phyloP scores from a whole-genome alignment of 108 stramenopile species.

The Aurantiochytrium sp. region DNA sequence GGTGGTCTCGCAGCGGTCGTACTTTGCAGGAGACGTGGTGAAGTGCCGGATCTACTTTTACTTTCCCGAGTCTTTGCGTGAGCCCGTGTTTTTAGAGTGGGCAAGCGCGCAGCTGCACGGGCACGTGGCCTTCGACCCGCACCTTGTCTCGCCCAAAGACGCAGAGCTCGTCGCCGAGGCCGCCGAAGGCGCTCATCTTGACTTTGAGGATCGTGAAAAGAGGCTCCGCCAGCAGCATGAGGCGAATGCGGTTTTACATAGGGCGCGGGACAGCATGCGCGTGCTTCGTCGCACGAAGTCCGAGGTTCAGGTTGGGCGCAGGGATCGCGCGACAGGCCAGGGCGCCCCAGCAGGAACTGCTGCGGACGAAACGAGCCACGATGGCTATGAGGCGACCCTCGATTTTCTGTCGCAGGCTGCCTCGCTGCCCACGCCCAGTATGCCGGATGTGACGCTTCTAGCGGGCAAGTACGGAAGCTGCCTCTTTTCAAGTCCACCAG shows the following conservation, averaged over 20 bases:
- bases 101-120: conserved; percentile 3
- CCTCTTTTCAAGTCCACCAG: not conserved
- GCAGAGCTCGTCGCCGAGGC: not conserved
- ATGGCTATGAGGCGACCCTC: not conserved
- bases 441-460: conserved; percentile 7
- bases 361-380: not conserved
- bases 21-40: not conserved
- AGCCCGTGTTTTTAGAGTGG: not conserved
- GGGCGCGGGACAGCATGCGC: not conserved
- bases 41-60: conserved; percentile 2
- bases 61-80: not conserved
- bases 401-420: not conserved
- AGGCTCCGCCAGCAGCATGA: not conserved
- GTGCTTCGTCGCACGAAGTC: not conserved
- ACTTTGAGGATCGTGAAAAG: conserved; percentile 2
- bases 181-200: not conserved
- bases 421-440: not conserved
- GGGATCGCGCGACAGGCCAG: not conserved
- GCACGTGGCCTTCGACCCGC: conserved; percentile 9
- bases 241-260: not conserved
- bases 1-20: conserved; percentile 10
- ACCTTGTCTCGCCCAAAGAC: not conserved
- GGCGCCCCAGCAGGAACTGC: too few species aligned
- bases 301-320: not conserved
- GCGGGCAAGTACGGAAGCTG: conserved; percentile 5